Conservation (phyloP, 78 protist species). For the Dictyostelium capitatum region DNA sequence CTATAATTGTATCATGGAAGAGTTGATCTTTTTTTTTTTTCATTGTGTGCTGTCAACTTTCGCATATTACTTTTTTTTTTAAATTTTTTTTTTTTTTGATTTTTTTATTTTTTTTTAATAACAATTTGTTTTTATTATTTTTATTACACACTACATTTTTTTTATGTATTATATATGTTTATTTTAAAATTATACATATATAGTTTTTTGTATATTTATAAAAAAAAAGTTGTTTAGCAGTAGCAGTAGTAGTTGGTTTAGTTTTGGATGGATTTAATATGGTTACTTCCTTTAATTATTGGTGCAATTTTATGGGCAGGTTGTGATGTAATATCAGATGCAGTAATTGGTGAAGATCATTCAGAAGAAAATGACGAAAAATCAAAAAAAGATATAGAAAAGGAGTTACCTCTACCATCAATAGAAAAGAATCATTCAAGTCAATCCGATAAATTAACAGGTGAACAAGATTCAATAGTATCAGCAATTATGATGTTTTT, state of each 20-base stretch:
- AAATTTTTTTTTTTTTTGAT: too few relatives aligned
- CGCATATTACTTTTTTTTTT: too few relatives aligned
- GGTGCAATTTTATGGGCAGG: conserved; percentile 69
- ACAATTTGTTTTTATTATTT: too few relatives aligned
- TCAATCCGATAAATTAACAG: conserved; percentile 24
- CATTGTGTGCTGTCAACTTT: too few relatives aligned
- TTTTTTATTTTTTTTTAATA: too few relatives aligned
- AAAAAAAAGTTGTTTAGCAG: not conserved
- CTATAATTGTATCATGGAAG: too few relatives aligned
- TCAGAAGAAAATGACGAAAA: conserved; percentile 1
- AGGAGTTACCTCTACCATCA: not conserved
- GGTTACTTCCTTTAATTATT: conserved; percentile 64
- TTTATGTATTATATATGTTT: not conserved
- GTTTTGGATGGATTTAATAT: conserved; percentile 43
- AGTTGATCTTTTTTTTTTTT: too few relatives aligned
- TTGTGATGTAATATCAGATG: conserved; percentile 68
- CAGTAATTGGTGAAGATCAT: conserved; percentile 39
- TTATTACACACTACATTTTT: not conserved
- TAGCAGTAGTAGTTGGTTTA: not conserved
- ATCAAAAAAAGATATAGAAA: not conserved
- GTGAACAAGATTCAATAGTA: conserved; percentile 51
- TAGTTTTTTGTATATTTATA: not conserved
- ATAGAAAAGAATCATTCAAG: not conserved
- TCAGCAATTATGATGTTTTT: conserved; percentile 57
- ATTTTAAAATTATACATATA: not conserved